Evolutionary conservation across 805 yeast genomes (phyloP).

Genomic region (Saccharomycopsis oosterbeekiorum): DNA sequence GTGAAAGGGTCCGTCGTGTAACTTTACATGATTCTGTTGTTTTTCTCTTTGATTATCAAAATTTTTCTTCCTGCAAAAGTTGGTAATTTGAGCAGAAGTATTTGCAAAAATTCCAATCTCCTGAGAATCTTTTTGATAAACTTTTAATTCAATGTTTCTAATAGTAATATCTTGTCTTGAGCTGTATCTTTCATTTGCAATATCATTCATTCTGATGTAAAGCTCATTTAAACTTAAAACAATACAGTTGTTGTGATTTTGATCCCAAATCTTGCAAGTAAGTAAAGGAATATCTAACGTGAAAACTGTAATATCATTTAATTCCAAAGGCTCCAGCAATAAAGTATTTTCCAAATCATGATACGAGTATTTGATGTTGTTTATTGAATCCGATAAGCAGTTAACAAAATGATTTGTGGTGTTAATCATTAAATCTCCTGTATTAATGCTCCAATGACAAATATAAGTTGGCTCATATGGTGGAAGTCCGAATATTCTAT

Average conservation of each 20-base stretch:
- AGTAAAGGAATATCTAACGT: slow-evolving; percentile 45
- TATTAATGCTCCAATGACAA: slow-evolving; percentile 80
- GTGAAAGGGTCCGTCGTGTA: slow-evolving; percentile 78
- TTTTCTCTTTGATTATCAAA: slow-evolving; percentile 34
- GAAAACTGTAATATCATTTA: slow-evolving; percentile 63
- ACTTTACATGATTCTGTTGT: slow-evolving; percentile 57
- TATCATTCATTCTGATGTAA: slow-evolving; percentile 48
- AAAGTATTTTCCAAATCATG: slow-evolving; percentile 70
- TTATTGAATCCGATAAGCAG: slow-evolving; percentile 33
- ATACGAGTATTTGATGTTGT: slow-evolving; percentile 52
- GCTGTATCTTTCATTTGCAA: slow-evolving; percentile 58
- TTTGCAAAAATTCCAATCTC: slow-evolving; percentile 32
- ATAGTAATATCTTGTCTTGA: slow-evolving; percentile 40
- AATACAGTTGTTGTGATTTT: slow-evolving; percentile 22
- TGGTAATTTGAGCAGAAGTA: slow-evolving; percentile 52
- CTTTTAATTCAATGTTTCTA: slow-evolving; percentile 33
- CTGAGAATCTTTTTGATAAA: slow-evolving; percentile 21
- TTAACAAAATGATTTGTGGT: slow-evolving; percentile 38
- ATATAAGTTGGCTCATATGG: slow-evolving; percentile 81
- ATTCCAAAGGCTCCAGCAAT: slow-evolving; percentile 40
- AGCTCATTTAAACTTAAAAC: slow-evolving; percentile 23
- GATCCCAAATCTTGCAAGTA: slow-evolving; percentile 31
- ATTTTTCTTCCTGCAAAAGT: slow-evolving; percentile 46
- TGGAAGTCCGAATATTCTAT: slow-evolving; percentile 87
- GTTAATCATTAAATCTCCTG: slow-evolving; percentile 44